These are phyloP conservation scores for Picochlorum sp. DNA, from an alignment of 139 green algal species.

Conservation along the genomic window DNA sequence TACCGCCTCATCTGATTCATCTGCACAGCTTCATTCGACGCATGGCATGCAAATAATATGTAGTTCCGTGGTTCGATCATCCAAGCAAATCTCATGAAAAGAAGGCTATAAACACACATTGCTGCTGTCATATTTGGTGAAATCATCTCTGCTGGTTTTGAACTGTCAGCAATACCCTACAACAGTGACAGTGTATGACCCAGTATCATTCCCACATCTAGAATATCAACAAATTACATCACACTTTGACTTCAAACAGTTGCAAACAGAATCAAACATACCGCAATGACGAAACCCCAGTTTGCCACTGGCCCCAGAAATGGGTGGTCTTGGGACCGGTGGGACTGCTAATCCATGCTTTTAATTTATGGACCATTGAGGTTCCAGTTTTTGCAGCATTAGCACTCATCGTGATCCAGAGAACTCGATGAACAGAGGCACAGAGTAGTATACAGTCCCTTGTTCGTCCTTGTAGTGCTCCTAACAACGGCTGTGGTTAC, in stretches of 20 bases:
- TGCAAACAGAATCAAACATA: constrained; percentile 15
- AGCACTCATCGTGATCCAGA: constrained; percentile 3
- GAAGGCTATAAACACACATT: constrained; percentile 63
- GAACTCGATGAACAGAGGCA: too few species aligned
- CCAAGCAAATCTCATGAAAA: constrained; percentile 81
- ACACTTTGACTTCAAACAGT: neutral
- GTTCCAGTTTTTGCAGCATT: constrained; percentile 16
- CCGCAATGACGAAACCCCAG: constrained; percentile 73
- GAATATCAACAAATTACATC: neutral
- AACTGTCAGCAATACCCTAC: constrained; percentile 55
- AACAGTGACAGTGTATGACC: neutral
- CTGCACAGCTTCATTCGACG: constrained; percentile 64
- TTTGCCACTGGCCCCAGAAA: constrained; percentile 54
- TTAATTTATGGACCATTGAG: constrained; percentile 8
- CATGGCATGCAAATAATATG: constrained; percentile 68
- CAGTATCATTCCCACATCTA: too few species aligned
- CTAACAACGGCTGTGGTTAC: too few species aligned
- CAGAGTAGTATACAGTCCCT: too few species aligned
- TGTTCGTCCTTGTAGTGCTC: too few species aligned
- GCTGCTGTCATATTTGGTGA: constrained; percentile 63
- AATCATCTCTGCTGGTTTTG: constrained; percentile 57
- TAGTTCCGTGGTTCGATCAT: constrained; percentile 65
- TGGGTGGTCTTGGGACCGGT: constrained; percentile 32
- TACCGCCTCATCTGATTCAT: constrained; percentile 48
- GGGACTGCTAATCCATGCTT: constrained; percentile 13